A percentile compares a stretch with the other conserved stretches of the same genome.
phyloP scores from a whole-genome alignment of 2,329 filamentous ascomycete genomes.

The Fusarium virguliforme region DNA sequence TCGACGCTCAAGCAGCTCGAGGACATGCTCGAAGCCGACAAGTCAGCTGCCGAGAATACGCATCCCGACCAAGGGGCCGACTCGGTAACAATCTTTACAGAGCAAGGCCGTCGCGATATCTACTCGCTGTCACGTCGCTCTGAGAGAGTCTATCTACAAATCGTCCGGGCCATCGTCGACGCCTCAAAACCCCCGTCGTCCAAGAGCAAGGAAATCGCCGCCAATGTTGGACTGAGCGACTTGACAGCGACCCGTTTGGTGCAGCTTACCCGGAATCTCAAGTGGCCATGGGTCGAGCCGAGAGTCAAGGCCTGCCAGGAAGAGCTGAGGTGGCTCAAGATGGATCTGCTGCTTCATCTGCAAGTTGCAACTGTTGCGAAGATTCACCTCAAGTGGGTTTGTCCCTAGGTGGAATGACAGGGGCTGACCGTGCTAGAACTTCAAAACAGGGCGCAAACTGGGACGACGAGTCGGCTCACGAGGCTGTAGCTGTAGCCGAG shows the following conservation, averaged over 20 bases:
- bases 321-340: neutral
- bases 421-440: neutral
- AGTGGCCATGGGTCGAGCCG: conserved; percentile 3
- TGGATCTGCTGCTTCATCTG: neutral
- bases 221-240: neutral
- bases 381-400: neutral
- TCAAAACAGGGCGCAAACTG: neutral
- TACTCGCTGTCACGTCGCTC: neutral
- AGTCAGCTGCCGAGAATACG: neutral
- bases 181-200: neutral
- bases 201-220: neutral
- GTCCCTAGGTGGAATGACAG: neutral
- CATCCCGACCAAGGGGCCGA: neutral
- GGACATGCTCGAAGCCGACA: neutral
- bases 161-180: neutral
- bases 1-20: neutral
- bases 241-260: neutral
- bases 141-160: neutral
- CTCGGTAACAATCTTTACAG: neutral
- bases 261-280: neutral
- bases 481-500: neutral
- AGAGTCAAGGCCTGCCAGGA: conserved; percentile 1
- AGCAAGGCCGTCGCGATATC: neutral
- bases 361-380: neutral
- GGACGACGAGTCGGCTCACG: neutral